phyloP scores from a whole-genome alignment of 768 basidiomycete genomes.

The Amanita pallidorosea region DNA sequence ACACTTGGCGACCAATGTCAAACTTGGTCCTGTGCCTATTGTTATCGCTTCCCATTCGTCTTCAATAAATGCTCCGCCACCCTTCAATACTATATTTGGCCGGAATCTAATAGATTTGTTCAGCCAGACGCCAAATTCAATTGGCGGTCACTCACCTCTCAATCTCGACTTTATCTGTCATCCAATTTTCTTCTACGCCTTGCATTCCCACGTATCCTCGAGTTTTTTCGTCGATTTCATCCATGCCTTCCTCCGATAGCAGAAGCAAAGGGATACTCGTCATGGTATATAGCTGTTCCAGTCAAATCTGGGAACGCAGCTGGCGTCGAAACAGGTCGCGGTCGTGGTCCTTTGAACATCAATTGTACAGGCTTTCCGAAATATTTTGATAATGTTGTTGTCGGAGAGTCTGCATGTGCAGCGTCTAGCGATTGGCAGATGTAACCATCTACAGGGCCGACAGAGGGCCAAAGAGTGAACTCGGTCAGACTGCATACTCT shows the following conservation, averaged over 20 bases:
- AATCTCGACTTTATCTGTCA: constrained; percentile 33
- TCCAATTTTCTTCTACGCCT: constrained; percentile 44
- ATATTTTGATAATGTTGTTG: constrained; percentile 48
- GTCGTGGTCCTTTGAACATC: constrained; percentile 52
- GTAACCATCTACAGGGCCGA: constrained; percentile 49
- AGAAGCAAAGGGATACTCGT: constrained; percentile 63
- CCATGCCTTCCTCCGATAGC: constrained; percentile 56
- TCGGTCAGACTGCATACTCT: constrained; percentile 34
- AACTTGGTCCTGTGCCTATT: constrained; percentile 34
- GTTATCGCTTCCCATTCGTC: constrained; percentile 56
- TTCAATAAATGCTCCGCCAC: constrained; percentile 62
- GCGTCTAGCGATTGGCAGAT: constrained; percentile 35
- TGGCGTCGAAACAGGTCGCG: constrained; percentile 42
- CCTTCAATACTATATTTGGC: constrained; percentile 64
- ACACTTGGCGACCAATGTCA: constrained; percentile 60
- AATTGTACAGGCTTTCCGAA: constrained; percentile 52
- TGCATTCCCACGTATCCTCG: constrained; percentile 34
- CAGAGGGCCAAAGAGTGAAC: constrained; percentile 35
- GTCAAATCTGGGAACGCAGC: constrained; percentile 44
- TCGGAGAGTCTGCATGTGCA: constrained; percentile 25
- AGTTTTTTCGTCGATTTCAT: constrained; percentile 36
- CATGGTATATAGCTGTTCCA: constrained; percentile 51
- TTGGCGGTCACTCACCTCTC: constrained; percentile 38
- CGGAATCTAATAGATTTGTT: constrained; percentile 41
- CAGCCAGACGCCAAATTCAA: constrained; percentile 1